Percentiles rank a stretch among this genome's conserved stretches.
phyloP scores from a whole-genome alignment of 2,329 filamentous ascomycete genomes.

The Zymoseptoria crescenta region DNA sequence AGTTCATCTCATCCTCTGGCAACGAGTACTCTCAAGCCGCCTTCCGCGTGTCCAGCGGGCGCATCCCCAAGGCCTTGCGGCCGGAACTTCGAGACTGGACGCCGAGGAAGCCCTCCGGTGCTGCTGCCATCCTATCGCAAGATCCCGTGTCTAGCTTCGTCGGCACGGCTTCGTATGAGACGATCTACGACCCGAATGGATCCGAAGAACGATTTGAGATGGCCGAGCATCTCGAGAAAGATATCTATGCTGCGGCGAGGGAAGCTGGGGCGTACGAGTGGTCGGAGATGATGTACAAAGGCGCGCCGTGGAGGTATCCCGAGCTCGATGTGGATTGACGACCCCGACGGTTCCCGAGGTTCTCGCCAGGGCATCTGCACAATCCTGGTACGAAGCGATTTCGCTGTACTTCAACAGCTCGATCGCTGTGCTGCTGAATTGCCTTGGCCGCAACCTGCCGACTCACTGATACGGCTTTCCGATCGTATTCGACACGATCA shows the following conservation, averaged over 20 bases:
- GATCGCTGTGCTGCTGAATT: too few relatives aligned
- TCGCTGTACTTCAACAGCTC: too few relatives aligned
- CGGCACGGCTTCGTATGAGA: not conserved
- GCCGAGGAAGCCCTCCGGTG: not conserved
- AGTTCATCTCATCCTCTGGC: not conserved
- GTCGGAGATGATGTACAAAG: not conserved
- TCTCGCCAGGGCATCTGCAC: not conserved
- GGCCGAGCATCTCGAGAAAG: not conserved
- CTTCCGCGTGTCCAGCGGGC: conserved; percentile 1
- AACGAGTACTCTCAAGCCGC: conserved; percentile 1
- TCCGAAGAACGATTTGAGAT: not conserved
- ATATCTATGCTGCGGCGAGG: not conserved
- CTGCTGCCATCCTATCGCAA: not conserved
- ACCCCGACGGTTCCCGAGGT: too few relatives aligned
- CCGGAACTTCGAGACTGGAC: not conserved
- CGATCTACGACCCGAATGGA: conserved; percentile 1
- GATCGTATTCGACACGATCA: too few relatives aligned
- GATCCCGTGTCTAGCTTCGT: not conserved
- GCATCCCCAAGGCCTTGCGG: not conserved
- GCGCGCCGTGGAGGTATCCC: not conserved
- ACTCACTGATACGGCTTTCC: too few relatives aligned
- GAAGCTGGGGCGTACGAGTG: not conserved
- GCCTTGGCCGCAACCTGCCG: too few relatives aligned
- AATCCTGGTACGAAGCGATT: not conserved
- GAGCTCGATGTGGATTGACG: not conserved